These are phyloP conservation scores for Populus davidiana DNA, from an alignment of 345 rosid species.

Conservation along the genomic window DNA sequence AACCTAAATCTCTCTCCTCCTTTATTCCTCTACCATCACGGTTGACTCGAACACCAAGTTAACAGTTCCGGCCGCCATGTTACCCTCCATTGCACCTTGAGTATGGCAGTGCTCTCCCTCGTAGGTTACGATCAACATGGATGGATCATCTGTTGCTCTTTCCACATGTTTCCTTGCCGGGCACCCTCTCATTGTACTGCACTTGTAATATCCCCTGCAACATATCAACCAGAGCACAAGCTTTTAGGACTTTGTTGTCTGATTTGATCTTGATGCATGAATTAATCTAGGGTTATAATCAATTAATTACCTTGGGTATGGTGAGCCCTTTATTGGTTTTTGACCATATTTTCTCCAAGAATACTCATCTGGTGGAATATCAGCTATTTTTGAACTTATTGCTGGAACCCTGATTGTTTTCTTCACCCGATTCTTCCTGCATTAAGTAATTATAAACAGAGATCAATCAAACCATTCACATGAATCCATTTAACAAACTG, in stretches of 20 bases:
- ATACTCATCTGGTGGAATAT: slow-evolving; percentile 85
- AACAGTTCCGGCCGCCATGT: slow-evolving; percentile 27
- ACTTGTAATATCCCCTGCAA: slow-evolving; percentile 85
- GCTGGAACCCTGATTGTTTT: slow-evolving; percentile 76
- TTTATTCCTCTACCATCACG: slow-evolving; percentile 5
- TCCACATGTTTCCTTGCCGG: slow-evolving; percentile 99
- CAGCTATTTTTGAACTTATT: slow-evolving; percentile 82
- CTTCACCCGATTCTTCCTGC: slow-evolving; percentile 76
- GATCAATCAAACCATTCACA: background rate
- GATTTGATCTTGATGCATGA: background rate
- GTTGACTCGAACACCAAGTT: slow-evolving; percentile 54
- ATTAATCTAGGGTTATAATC: background rate
- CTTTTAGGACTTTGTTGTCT: background rate
- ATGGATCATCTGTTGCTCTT: slow-evolving; percentile 74
- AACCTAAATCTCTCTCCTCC: background rate
- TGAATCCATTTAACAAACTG: too few relatives aligned
- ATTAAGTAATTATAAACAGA: background rate
- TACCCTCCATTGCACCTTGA: slow-evolving; percentile 50
- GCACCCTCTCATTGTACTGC: slow-evolving; percentile 79
- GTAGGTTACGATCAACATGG: slow-evolving; percentile 88
- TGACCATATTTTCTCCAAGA: slow-evolving; percentile 99
- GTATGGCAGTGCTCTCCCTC: slow-evolving; percentile 86
- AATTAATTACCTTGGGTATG: slow-evolving; percentile 73
- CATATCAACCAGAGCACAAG: background rate
- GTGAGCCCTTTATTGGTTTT: slow-evolving; percentile 95